These are phyloP conservation scores for Albizia julibrissin DNA, from an alignment of 306 rosid genomes.

Conservation along the genomic window DNA sequence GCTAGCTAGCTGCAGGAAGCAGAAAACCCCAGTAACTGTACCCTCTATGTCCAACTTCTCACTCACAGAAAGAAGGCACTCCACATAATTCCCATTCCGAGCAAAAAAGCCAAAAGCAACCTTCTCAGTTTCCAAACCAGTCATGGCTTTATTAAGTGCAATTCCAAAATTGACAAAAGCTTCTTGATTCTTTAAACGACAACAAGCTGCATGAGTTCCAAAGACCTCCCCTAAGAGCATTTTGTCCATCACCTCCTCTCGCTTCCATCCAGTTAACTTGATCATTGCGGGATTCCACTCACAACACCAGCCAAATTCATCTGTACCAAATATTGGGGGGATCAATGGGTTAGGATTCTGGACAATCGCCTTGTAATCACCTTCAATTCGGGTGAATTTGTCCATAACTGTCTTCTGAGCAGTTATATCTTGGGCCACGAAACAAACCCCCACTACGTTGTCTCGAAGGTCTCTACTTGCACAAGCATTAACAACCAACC, in stretches of 20 bases:
- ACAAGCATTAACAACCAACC: slow-evolving; percentile 91
- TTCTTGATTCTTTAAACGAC: slow-evolving; percentile 92
- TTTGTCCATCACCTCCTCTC: slow-evolving; percentile 88
- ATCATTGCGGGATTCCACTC: slow-evolving; percentile 98
- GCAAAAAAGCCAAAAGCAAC: slow-evolving; percentile 71
- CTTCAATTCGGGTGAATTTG: slow-evolving; percentile 94
- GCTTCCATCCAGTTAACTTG: slow-evolving; percentile 86
- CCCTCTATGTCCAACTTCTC: slow-evolving; percentile 82
- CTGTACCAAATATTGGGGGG: slow-evolving; percentile 93
- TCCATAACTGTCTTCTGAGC: slow-evolving; percentile 95
- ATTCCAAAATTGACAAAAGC: slow-evolving; percentile 82
- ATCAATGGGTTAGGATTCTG: slow-evolving; percentile 87
- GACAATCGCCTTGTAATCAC: slow-evolving; percentile 97
- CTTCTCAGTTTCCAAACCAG: slow-evolving; percentile 76
- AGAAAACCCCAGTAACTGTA: slow-evolving; percentile 78
- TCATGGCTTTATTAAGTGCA: slow-evolving; percentile 76
- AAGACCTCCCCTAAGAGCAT: slow-evolving; percentile 97
- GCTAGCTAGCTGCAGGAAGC: slow-evolving; percentile 97
- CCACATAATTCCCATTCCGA: slow-evolving; percentile 68
- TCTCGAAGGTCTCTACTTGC: slow-evolving; percentile 85
- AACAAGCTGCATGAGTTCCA: slow-evolving; percentile 65
- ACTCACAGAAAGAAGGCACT: slow-evolving; percentile 83
- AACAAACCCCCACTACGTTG: slow-evolving; percentile 91
- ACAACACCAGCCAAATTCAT: slow-evolving; percentile 98
- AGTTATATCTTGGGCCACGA: slow-evolving; percentile 97